These are phyloP conservation scores for Microbotryum scabiosae DNA, from an alignment of 1,284 basidiomycete species.

Conservation along the genomic window DNA sequence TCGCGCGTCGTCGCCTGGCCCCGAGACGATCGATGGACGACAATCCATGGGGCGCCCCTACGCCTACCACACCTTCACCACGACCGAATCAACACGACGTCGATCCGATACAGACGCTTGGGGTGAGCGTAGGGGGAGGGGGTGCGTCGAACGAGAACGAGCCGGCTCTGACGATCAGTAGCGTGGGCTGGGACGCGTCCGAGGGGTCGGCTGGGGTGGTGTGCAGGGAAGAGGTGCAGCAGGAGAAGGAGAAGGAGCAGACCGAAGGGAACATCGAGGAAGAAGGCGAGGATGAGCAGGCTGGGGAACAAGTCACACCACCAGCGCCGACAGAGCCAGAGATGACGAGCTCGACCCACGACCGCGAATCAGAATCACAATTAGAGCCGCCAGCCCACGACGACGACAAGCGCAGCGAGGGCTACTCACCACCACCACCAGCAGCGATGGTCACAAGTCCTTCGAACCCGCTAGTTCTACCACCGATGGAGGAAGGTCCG, in stretches of 20 bases:
- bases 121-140: background rate
- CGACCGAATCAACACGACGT: background rate
- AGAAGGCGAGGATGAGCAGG: background rate
- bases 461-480: background rate
- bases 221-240: background rate
- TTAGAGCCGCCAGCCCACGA: background rate
- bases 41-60: slow-evolving; percentile 3
- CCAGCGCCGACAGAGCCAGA: background rate
- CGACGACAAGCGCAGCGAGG: background rate
- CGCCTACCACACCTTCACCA: background rate
- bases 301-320: background rate
- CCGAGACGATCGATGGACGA: slow-evolving; percentile 6
- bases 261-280: background rate
- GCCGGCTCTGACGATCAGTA: background rate
- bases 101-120: background rate
- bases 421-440: background rate
- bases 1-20: background rate
- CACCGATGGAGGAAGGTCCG: background rate
- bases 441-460: background rate
- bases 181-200: background rate
- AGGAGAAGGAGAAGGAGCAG: too few relatives aligned
- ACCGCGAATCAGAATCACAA: background rate
- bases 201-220: background rate
- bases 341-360: background rate
- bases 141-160: too few relatives aligned